Conservation (phyloP, 2,329 filamentous ascomycete species). For the Sporothrix inflata region DNA sequence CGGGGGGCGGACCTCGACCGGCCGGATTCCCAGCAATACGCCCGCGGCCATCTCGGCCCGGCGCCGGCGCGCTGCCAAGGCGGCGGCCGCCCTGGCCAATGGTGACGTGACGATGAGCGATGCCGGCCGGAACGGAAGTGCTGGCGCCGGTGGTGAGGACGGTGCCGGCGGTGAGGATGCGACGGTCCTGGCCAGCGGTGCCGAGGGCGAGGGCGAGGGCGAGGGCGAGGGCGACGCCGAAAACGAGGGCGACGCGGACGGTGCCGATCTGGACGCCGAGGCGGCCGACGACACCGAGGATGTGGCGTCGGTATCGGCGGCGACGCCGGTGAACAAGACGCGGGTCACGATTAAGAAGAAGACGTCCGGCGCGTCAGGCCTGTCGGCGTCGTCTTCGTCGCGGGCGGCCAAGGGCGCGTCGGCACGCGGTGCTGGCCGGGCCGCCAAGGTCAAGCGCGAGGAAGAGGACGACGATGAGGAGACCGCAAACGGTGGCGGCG, state of each 20-base stretch:
- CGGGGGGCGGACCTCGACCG: neutral
- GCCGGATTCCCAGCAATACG: constrained; percentile 24
- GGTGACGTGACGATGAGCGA: constrained; percentile 57
- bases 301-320: constrained; percentile 12
- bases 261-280: constrained; percentile 43
- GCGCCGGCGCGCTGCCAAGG: constrained; percentile 28
- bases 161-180: constrained; percentile 45
- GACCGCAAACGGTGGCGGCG: constrained; percentile 22
- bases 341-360: constrained; percentile 23
- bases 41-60: constrained; percentile 22
- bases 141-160: neutral
- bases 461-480: constrained; percentile 37
- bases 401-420: neutral
- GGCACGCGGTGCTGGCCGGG: neutral
- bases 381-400: neutral
- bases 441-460: constrained; percentile 8
- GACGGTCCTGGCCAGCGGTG: constrained; percentile 51
- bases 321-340: neutral
- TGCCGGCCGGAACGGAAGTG: constrained; percentile 32
- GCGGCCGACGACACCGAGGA: constrained; percentile 39
- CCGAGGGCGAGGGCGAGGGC: constrained; percentile 46
- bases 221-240: constrained; percentile 48
- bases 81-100: constrained; percentile 7
- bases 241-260: constrained; percentile 49
- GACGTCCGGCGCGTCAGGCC: neutral